phyloP scores from a whole-genome alignment of 2,329 filamentous ascomycete species.

The Chaetomium strumarium region DNA sequence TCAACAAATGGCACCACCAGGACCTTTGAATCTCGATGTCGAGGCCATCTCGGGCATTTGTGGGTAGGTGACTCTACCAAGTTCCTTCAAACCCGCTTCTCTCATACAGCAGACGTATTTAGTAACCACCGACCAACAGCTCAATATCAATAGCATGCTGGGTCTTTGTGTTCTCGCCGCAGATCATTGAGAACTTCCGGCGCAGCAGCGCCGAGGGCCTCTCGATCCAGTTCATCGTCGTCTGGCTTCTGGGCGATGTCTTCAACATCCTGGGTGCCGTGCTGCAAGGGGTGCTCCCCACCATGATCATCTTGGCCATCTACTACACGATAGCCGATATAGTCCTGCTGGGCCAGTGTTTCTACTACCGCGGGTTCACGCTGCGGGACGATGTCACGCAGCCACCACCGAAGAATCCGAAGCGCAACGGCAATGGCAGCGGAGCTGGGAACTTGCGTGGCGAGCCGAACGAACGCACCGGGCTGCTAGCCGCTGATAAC shows the following conservation, averaged over 20 bases:
- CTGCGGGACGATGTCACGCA: conserved; percentile 48
- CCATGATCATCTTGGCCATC: conserved; percentile 75
- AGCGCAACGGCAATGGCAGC: conserved; percentile 7
- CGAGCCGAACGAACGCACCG: conserved; percentile 48
- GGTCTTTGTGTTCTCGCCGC: conserved; percentile 96
- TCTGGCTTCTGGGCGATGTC: conserved; percentile 91
- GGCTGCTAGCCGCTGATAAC: conserved; percentile 34
- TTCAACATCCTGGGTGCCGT: conserved; percentile 96
- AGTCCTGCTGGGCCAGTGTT: conserved; percentile 81
- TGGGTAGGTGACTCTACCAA: conserved; percentile 48
- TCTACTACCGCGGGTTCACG: conserved; percentile 89
- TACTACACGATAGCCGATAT: conserved; percentile 92
- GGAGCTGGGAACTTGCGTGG: conserved; percentile 26
- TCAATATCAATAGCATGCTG: conserved; percentile 96
- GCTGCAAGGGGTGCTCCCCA: conserved; percentile 84
- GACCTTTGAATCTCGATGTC: conserved; percentile 67
- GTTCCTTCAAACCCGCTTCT: neutral
- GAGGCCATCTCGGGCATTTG: conserved; percentile 90
- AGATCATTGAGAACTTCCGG: conserved; percentile 93
- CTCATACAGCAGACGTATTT: conserved; percentile 3
- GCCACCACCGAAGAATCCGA: neutral
- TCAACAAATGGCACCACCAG: conserved; percentile 46
- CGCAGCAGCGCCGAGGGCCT: conserved; percentile 80
- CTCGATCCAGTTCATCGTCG: conserved; percentile 83
- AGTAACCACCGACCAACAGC: conserved; percentile 39